Conservation (phyloP, 192 early-diverging fungal genomes). For the Borealophlyctis nickersoniae region DNA sequence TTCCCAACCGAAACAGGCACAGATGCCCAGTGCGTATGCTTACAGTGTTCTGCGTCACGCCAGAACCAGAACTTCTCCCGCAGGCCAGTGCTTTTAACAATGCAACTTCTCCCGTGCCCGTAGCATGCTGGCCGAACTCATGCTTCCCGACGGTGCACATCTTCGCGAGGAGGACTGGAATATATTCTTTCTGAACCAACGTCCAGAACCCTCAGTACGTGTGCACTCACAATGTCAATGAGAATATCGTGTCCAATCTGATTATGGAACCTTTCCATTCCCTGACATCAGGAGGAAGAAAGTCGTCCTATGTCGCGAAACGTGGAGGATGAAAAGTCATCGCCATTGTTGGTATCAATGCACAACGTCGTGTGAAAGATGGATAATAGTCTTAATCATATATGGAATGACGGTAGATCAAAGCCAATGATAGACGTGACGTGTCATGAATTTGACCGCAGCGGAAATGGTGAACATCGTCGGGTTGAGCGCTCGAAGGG, state of each 20-base stretch:
- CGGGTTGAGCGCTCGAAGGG: no score
- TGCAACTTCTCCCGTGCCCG: background rate
- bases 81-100: no score
- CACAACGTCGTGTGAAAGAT: no score
- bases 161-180: conserved; percentile 92
- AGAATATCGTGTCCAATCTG: background rate
- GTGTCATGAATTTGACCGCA: background rate
- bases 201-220: background rate
- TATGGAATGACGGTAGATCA: no score
- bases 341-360: no score
- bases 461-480: background rate
- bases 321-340: no score
- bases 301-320: no score
- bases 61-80: no score
- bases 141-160: conserved; percentile 95
- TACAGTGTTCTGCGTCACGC: background rate
- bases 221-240: background rate
- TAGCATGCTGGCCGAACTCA: conserved; percentile 88
- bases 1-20: conserved; percentile 79
- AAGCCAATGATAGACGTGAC: background rate
- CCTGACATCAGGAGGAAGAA: background rate
- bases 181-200: conserved; percentile 80
- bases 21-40: conserved; percentile 67
- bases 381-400: no score
- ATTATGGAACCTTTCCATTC: background rate